Base-by-base conservation (phyloP, 345 rosid species). In the Cardamine occulta region DNA sequence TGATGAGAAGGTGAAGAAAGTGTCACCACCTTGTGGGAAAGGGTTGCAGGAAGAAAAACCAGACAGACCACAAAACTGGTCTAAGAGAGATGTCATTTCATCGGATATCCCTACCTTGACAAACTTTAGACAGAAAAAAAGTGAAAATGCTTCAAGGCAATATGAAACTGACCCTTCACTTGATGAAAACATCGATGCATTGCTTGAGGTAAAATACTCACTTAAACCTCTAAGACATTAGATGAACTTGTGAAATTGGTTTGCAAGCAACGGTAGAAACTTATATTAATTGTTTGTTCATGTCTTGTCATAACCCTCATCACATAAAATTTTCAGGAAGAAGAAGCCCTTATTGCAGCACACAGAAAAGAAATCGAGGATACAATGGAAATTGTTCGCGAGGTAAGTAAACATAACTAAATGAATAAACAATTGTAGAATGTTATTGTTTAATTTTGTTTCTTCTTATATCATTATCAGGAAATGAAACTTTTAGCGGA, bases 341-440 rank as follows among this genome's bases (percentile, higher is more conserved):
- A 96, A 84, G 97, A 90, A 83, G 98, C 97, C 48, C 82, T 96
- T 66, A 86, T 93, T 31, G 88, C 93, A 14, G 97, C 97, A 44
- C 99, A 96, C 69, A 87, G 99, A 79, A 91, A 96, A 86, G 98
- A 96, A 86, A 93, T 93, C 7, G 98, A 96, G 84, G 97, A 96
- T 72, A 93, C 98, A 40, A 93, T 96, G 98, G 98, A 89, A 82
- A 93, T 93, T 66, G 98, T 93, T 55, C 97, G 97, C 18, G 99
- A 96, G 83, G 99, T 93, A 83, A 86, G 88, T 75, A 45, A 34
- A 63, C 42, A 1, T 32, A 23, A 2, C 40, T 44, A 19, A 31
- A 32, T 32, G 39, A 69, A 55, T n/a, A 51, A 9, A 12, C 48
- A 8, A 31, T 53, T 32, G 34, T 44, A 47, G 66, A 55, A 34